Evolutionary conservation across 2,329 filamentous ascomycete genomes (phyloP), one percentile per base, ranked within the genome.

Genomic region (Pseudogymnoascus sp.): DNA sequence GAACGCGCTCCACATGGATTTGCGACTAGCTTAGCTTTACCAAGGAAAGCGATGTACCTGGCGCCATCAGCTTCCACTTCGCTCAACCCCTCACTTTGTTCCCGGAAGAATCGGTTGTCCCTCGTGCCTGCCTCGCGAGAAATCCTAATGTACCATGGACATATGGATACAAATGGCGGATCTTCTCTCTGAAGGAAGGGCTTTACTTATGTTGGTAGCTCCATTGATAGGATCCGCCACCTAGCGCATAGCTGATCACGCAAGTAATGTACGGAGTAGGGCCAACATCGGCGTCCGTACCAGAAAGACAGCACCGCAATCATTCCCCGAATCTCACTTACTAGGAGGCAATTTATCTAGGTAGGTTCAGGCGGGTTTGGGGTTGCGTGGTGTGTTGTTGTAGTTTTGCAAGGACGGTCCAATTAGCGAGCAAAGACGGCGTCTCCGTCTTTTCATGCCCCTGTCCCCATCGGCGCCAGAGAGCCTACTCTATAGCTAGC

Each of bases 1-100:
- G 28, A 53, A 53, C 47, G 47, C 47, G 47, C 47, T 53, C 47
- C 47, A 53, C 47, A 53, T 53, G 47, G 47, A 53, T 53, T 53
- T 53, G 47, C 47, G 47, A 53, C 47, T 53, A 53, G 18, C 28
- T 33, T 53, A 53, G 47, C 28, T 53, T 53, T 53, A 53, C 47
- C 47, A 53, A 53, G 47, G 3, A 30, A 33, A 33, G 47, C 28
- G 47, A 53, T 33, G 47, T 53, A 53, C 47, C 47, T 53, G 47
- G 47, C 47, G 25, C 25, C 47, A 53, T 53, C 47, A 53, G 47
- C 28, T 53, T 33, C 47, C n/a, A 53, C 47, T 11, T 50, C 25
- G 47, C 25, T 53, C 47, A 53, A 53, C 47, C 28, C 47, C 47
- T 53, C 47, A 53, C 47, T 53, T 53, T 20, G n/a, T 53, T 35